Evolutionary conservation across 441 rosid genomes (phyloP), one percentile per base, ranked within the genome.

Genomic region (Pelargonium exstipulatum): DNA sequence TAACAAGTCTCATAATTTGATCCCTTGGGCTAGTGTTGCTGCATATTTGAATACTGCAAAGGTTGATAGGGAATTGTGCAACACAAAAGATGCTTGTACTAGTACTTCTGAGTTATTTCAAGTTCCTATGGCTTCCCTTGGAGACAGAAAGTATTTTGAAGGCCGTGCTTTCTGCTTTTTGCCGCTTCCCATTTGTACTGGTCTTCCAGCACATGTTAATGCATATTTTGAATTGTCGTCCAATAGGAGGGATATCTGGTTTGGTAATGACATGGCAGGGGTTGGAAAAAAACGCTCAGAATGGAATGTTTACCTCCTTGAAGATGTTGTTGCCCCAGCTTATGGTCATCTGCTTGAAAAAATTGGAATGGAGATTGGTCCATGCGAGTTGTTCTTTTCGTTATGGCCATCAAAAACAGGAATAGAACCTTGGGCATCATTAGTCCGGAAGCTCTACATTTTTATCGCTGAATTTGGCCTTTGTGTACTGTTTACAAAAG

Each of bases 261-360:
- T 91, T 85, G 99, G 99, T 71, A 90, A 85, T 79, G 99, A 95
- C 84, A 95, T 95, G 99, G 90, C 96, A 35, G 99, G 99, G 70
- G 97, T 85, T 74, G 99, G 99, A 10, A 95, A 91, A 78, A 85
- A 86, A 76, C 90, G 97, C 62, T 95, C 99, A 7, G 99, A 95
- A 74, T 95, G 97, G 97, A 95, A 95, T 81, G 83, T 88, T 81
- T 90, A 86, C 79, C 88, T 95, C 69, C 92, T 95, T 65, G 91
- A 91, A 81, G 86, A 82, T 69, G 81, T 95, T 74, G 90, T 79
- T 81, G 93, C 97, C 62, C 96, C 97, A 76, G 99, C 99, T 62
- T 95, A 92, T 79, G 89, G 93, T 71, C 84, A 81, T 76, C 88
- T 95, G 91, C 98, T 95, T 73, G 96, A 89, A 82, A 92, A 86